Base-by-base conservation (phyloP, 75 land plant genomes). In the Pseudotsuga menziesii region DNA sequence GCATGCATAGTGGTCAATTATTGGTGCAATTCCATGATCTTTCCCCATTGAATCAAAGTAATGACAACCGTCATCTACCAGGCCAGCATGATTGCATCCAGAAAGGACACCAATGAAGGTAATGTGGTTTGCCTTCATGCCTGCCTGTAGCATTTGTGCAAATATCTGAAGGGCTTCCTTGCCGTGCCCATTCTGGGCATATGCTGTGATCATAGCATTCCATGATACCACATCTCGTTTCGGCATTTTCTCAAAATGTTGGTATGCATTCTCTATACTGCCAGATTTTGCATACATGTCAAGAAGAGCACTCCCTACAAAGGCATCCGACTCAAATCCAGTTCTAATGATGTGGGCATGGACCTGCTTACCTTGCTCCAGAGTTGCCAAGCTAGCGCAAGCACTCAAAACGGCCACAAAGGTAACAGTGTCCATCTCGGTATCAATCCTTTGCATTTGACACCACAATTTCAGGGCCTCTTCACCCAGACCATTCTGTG, bases 321-420 rank as follows among this genome's bases (percentile, higher is more conserved):
- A 75, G 20, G 74, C 12, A 61, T 80, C 82, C 4, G 56, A 55
- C 20, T 55, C 79, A 9, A 80, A 14, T 2, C 84, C 81, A 29
- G 29, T 58, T 15, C 61, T 75, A 15, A 79, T 35, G 6, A 76
- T 62, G 14, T 71, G 63, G 12, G 77, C 81, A 79, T 85, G 84
- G 15, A 85, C 56, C 23, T 64, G 67, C 76, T 41, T 79, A 17
- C 87, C 84, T 17, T 72, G 78, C 57, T 70, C 76, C 74, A 82
- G 25, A 56, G 82, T 66, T 16, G 64, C 89, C 5, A 77, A 64
- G 44, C 59, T 76, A 25, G 88, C 81, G 78, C 85, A 89, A 69
- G 91, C 94, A 58, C 89, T 81, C 77, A 92, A 66, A 55, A 87
- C 64, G 61, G 82, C 74, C 58, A 86, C 82, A 54, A 92, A 70